phyloP scores from a whole-genome alignment of 192 early-diverging fungal species.

The Fimicolochytrium jonesii region DNA sequence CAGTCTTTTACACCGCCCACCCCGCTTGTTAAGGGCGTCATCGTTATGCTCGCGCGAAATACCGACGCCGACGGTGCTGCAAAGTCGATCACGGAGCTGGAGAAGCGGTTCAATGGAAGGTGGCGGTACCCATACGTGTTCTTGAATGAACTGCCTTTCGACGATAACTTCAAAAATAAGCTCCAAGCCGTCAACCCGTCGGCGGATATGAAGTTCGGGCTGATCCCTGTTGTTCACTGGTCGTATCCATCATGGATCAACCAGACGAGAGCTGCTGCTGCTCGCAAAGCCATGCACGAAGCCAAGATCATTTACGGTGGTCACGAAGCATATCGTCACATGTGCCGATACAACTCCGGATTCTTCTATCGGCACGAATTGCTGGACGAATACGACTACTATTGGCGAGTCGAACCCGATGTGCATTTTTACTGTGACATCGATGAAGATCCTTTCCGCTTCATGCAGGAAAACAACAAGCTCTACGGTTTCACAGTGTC shows the following conservation, averaged over 20 bases:
- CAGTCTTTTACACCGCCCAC: not conserved
- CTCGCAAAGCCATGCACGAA: constrained; percentile 48
- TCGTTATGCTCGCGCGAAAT: constrained; percentile 73
- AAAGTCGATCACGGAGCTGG: constrained; percentile 64
- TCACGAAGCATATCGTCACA: constrained; percentile 77
- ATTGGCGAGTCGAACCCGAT: constrained; percentile 82
- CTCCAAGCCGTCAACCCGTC: constrained; percentile 9
- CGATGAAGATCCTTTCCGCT: constrained; percentile 74
- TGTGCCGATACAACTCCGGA: constrained; percentile 81
- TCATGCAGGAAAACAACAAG: constrained; percentile 68
- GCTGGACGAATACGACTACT: constrained; percentile 69
- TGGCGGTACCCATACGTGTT: constrained; percentile 83
- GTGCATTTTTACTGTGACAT: constrained; percentile 77
- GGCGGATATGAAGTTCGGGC: constrained; percentile 47
- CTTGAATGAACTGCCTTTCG: constrained; percentile 73
- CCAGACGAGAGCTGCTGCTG: constrained; percentile 55
- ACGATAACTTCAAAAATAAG: constrained; percentile 53
- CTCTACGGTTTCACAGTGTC: constrained; percentile 79
- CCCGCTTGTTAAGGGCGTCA: constrained; percentile 55
- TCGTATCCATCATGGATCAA: constrained; percentile 69
- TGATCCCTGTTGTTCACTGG: constrained; percentile 70
- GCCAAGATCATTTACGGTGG: constrained; percentile 66
- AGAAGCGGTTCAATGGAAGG: constrained; percentile 67
- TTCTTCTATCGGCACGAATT: constrained; percentile 70
- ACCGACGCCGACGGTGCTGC: constrained; percentile 60